These are phyloP conservation scores for Peronospora destructor DNA, from an alignment of 352 stramenopile species.

Conservation along the genomic window DNA sequence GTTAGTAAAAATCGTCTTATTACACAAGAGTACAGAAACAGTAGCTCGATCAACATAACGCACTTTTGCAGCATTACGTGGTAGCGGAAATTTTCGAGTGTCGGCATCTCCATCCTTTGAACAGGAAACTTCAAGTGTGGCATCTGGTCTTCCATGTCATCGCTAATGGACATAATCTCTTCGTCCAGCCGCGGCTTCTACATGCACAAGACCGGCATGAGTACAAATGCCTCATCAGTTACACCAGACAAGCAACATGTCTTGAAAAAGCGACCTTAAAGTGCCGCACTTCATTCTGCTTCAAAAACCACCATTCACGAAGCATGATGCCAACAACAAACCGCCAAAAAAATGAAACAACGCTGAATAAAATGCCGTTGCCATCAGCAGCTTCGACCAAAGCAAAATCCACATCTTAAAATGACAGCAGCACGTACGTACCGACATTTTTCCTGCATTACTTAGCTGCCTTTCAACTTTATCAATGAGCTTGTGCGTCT, in stretches of 20 bases:
- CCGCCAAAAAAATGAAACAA: slow-evolving; percentile 1
- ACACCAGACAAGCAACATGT: slow-evolving; percentile 1
- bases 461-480: slow-evolving; percentile 27
- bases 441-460: background rate
- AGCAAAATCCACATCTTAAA: slow-evolving; percentile 1
- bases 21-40: background rate
- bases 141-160: slow-evolving; percentile 3
- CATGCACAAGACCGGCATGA: slow-evolving; percentile 6
- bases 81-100: slow-evolving; percentile 48
- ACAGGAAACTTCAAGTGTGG: slow-evolving; percentile 33
- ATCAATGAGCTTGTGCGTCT: slow-evolving; percentile 47
- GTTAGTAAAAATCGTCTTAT: slow-evolving; percentile 2
- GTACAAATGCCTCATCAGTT: background rate
- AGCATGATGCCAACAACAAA: slow-evolving; percentile 18
- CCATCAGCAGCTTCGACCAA: slow-evolving; percentile 1
- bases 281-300: slow-evolving; percentile 8
- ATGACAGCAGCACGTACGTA: slow-evolving; percentile 7
- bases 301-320: slow-evolving; percentile 12
- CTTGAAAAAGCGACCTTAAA: slow-evolving; percentile 18
- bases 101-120: slow-evolving; percentile 41
- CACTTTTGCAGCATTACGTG: slow-evolving; percentile 53
- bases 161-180: background rate
- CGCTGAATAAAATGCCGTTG: slow-evolving; percentile 3
- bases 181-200: slow-evolving; percentile 20
- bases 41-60: slow-evolving; percentile 3